Base-by-base conservation (phyloP, 169 alveolate species). In the Miamiensis avidus region DNA sequence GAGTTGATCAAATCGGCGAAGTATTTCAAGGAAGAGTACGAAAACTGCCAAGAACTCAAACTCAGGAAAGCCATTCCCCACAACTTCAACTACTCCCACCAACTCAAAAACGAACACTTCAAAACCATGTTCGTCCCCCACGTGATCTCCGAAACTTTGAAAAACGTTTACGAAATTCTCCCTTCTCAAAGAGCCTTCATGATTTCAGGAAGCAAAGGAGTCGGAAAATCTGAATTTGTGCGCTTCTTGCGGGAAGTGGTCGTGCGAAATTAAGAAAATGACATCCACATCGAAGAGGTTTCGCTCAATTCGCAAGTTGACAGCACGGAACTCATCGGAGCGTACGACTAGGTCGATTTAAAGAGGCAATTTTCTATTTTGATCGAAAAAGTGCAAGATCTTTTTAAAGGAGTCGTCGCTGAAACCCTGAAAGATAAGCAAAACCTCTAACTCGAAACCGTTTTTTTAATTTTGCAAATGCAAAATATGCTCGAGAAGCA, bases 291-390 rank as follows among this genome's bases (percentile, higher is more conserved):
- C 69, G 69, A 49, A 49, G 84, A 79, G 29, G 34, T 79, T 79
- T 34, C 64, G 34, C 64, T 79, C 20, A 79, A 79, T 29, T 79
- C 84, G 1, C 31, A 79, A 79, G 65, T 74, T n/a, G 84, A 79
- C 29, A 79, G 84, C 25, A 79, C 75, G 29, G 84, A 79, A 20
- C 29, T 79, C 26, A 79, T 79, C 26, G 84, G 84, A 64, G 84
- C 75, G 0, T 79, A 79, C 29, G 84, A 79, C n/a, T 79, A 79
- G 64, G 84, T 65, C 0, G 84, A 79, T 65, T 29, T 79, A 29
- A 49, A 79, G 29, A 65, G 84, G 28, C 25, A 79, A 64, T 49
- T 79, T 34, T 79, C 74, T 0, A 29, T 33, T 6, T 32, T 79
- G 0, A 49, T 49, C 31, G 29, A 33, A 1, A 79, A 49, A 49